phyloP scores from a whole-genome alignment of 169 alveolate species.

The Cryptosporidium baileyi region DNA sequence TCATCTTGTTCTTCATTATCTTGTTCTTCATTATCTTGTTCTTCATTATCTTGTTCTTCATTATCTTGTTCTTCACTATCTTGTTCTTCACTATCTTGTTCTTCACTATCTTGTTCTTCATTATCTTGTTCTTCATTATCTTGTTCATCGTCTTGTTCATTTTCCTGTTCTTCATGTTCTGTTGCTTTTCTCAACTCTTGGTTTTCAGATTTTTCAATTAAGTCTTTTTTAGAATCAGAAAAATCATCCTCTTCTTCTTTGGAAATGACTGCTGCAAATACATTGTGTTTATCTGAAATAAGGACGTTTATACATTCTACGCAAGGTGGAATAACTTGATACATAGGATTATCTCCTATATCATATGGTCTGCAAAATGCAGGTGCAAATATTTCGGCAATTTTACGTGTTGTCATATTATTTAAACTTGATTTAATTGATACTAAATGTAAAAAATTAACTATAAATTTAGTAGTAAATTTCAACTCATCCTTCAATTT shows the following conservation, averaged over 20 bases:
- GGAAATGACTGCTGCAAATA: slow-evolving; percentile 2
- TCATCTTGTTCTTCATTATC: neutral
- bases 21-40: neutral
- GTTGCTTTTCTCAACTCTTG: neutral
- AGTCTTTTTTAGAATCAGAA: neutral
- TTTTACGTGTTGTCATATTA: slow-evolving; percentile 54
- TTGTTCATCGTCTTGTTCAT: neutral
- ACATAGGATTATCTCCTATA: slow-evolving; percentile 19
- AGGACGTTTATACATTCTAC: slow-evolving; percentile 51
- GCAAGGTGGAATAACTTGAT: slow-evolving; percentile 54
- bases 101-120: neutral
- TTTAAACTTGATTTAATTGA: slow-evolving; percentile 30
- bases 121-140: neutral
- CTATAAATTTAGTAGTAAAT: slow-evolving; percentile 5
- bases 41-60: neutral
- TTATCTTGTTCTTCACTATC: neutral
- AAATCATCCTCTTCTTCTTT: neutral
- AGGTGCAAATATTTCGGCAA: slow-evolving; percentile 58
- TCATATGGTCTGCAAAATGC: slow-evolving; percentile 45
- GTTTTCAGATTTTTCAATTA: neutral
- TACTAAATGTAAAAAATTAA: slow-evolving; percentile 3
- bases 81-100: neutral
- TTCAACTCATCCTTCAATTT: slow-evolving; percentile 2
- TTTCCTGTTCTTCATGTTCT: neutral
- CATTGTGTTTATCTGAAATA: slow-evolving; percentile 23